A percentile compares a stretch with the other conserved stretches of the same genome.
Evolutionary conservation across 495 filamentous ascomycete genomes (phyloP).

Genomic region (Tuber aestivum): DNA sequence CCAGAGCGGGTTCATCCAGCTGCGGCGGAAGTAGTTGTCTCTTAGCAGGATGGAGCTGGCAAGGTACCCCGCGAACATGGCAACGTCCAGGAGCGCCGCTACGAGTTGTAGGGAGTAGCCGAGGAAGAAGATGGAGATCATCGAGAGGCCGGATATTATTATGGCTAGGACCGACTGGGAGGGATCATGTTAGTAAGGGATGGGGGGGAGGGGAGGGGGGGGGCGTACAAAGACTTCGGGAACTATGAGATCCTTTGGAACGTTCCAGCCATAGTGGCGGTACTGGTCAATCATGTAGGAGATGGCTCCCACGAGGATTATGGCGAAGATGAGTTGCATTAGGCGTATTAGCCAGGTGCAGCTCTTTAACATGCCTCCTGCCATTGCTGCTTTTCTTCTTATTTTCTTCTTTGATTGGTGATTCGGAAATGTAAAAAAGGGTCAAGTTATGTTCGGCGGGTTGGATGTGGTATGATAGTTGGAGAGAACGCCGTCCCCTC

Average conservation of each 20-base stretch:
- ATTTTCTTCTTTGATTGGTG: background rate
- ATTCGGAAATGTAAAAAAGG: background rate
- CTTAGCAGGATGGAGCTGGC: constrained; percentile 32
- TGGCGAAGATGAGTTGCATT: constrained; percentile 37
- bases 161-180: constrained; percentile 36
- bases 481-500: too few relatives aligned
- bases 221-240: constrained; percentile 35
- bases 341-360: constrained; percentile 36
- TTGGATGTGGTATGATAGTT: too few relatives aligned
- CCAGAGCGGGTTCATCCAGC: constrained; percentile 17
- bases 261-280: constrained; percentile 4
- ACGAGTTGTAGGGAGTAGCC: constrained; percentile 32
- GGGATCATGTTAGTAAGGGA: background rate
- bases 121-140: constrained; percentile 37
- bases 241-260: constrained; percentile 28
- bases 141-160: constrained; percentile 33
- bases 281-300: constrained; percentile 40
- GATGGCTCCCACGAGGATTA: constrained; percentile 38
- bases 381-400: constrained; percentile 15
- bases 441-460: background rate
- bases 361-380: constrained; percentile 17
- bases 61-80: constrained; percentile 39
- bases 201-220: too few relatives aligned
- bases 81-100: constrained; percentile 37
- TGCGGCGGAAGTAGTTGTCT: constrained; percentile 36